Evolutionary conservation across 257 asterid species (phyloP).

Genomic region (Nicotiana sylvestris): DNA sequence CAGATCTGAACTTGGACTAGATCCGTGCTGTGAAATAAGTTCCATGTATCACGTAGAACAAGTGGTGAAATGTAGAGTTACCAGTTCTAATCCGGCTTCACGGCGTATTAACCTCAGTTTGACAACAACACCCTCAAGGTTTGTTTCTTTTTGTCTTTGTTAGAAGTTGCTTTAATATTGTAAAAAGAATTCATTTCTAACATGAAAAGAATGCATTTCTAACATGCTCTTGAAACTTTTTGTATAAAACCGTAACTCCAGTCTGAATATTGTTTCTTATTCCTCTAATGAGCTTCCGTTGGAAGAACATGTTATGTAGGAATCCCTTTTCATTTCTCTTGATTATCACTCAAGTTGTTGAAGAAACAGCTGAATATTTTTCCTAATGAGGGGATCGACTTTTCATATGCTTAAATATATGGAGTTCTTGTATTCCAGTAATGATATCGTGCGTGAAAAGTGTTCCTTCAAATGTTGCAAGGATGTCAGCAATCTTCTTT

Average conservation of each 20-base stretch:
- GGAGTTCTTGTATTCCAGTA: background rate
- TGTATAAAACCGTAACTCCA: background rate
- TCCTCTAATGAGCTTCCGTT: background rate
- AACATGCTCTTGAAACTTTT: background rate
- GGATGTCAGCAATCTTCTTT: background rate
- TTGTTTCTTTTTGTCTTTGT: conserved; percentile 12
- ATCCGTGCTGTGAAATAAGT: conserved; percentile 65
- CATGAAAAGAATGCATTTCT: background rate
- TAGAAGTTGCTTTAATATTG: background rate
- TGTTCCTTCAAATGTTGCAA: background rate
- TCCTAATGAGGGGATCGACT: background rate
- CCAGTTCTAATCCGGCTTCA: conserved; percentile 57
- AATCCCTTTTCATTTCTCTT: background rate
- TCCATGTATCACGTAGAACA: conserved; percentile 91
- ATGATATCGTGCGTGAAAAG: background rate
- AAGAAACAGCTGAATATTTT: background rate
- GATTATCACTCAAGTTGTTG: background rate
- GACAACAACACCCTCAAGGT: conserved; percentile 69
- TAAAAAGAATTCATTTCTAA: background rate
- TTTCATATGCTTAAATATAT: background rate
- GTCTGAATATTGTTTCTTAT: background rate
- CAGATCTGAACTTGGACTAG: conserved; percentile 96
- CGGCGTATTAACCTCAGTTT: conserved; percentile 80
- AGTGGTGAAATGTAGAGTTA: conserved; percentile 94
- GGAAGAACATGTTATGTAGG: background rate